Evolutionary conservation across 2,329 filamentous ascomycete genomes (phyloP), one percentile per base, ranked within the genome.

Genomic region (Pyricularia grisea): DNA sequence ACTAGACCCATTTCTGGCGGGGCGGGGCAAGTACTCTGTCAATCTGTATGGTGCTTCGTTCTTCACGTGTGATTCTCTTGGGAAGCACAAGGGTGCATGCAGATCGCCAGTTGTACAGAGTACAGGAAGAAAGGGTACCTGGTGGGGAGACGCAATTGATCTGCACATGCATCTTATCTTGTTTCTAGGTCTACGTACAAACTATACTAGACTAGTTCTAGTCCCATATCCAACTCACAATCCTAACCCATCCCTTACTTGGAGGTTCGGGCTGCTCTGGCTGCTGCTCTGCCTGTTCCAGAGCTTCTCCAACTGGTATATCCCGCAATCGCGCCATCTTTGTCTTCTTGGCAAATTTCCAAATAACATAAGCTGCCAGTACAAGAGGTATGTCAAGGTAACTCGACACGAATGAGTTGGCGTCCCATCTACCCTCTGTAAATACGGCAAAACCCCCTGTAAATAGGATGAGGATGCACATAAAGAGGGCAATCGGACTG

Each of bases 361-460:
- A 92, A 65, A 86, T 82, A 14, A 84, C 71, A 73, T 85, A 92
- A 10, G 85, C 84, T 10, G 74, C 75, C 0, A 85, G 72, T 0
- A 90, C 86, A 10, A 90, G 81, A 0, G 87, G 85, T 36, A 89
- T 87, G 70, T 88, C 85, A 87, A 90, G 76, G 72, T 91, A 92
- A 14, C 84, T 81, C 2, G 86, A 83, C 71, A 91, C 90, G 73
- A 92, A 92, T 65, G 83, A 79, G 68, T 81, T 81, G 4, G 84
- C 84, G 73, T 79, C 81, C 86, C 89, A 92, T 14, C 17, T 42
- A 14, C 28, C 28, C 60, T 68, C 70, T 55, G 92, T 88, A 75
- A 91, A 91, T 5, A 85, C 84, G 11, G 87, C 87, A 78, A 92
- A 92, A 2, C 90, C 90, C 74, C 88, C 88, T 0, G 90, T 91